Base-by-base conservation (phyloP, 116 monocot genomes). In the Iris pallida region DNA sequence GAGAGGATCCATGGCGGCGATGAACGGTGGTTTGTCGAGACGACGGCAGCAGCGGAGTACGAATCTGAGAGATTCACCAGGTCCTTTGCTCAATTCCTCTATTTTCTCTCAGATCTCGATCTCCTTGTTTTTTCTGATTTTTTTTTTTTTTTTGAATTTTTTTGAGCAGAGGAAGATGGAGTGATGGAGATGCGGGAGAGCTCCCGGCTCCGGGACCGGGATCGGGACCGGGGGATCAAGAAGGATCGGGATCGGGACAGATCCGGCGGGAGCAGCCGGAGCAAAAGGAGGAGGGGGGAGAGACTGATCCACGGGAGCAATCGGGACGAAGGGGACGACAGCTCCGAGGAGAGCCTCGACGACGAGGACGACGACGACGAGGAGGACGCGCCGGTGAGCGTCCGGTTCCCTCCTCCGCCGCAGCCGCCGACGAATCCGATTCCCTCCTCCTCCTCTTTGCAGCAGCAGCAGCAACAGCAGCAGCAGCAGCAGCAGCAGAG, bases 291-390 rank as follows among this genome's bases (percentile, higher is more conserved):
- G 67, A 76, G 86, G 64, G 83, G 80, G 8, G 90, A 93, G 20
- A 77, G 83, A 79, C 64, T 80, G 71, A 30, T 92, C 60, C 86
- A 92, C 66, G 87, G 79, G 7, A 78, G 85, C 30, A 71, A 65
- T 52, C 40, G 79, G n/a, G 83, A 83, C 10, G 90, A 82, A 14
- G 87, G 67, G 20, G 94, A 79, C 6, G 85, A 85, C 8, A 87
- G 65, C 48, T 85, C 85, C 13, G 90, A 87, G 14, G 85, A 83
- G 47, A 94, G 85, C 63, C 41, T 79, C 8, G 85, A 82, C 4
- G 90, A 96, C 4, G 87, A 93, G 4, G 97, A 97, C 0, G 92
- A 92, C 3, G 92, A 98, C 5, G 90, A 85, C 0, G 96, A 95
- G 0, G 92, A 91, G 1, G 79, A 76, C 68, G 62, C 66, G 52